Conservation (phyloP, 2,329 filamentous ascomycete species). For the Talaromyces sp. region DNA sequence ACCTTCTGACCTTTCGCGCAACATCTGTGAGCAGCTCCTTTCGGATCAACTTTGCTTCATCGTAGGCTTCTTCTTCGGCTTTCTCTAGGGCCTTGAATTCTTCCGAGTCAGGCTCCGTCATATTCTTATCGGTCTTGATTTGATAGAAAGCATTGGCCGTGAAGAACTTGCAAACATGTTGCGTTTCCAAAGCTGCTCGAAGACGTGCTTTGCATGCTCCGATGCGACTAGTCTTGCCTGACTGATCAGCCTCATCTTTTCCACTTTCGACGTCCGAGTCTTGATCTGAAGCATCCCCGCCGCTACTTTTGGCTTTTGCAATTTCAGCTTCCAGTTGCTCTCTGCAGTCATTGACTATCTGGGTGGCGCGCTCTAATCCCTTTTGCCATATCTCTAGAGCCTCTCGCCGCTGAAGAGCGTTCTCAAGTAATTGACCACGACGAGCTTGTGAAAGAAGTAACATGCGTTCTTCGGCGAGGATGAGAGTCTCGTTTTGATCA, state of each 20-base stretch:
- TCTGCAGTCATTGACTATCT: slow-evolving; percentile 61
- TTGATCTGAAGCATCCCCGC: slow-evolving; percentile 21
- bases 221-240: slow-evolving; percentile 49
- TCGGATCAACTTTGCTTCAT: slow-evolving; percentile 72
- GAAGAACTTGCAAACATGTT: slow-evolving; percentile 83
- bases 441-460: slow-evolving; percentile 64
- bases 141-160: slow-evolving; percentile 80
- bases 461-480: slow-evolving; percentile 67
- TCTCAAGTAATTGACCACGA: slow-evolving; percentile 76
- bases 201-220: slow-evolving; percentile 64
- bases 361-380: slow-evolving; percentile 51
- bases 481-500: slow-evolving; percentile 69
- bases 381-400: slow-evolving; percentile 70
- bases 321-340: slow-evolving; percentile 57
- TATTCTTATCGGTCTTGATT: slow-evolving; percentile 67
- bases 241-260: slow-evolving; percentile 35
- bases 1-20: slow-evolving; percentile 57
- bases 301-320: slow-evolving; percentile 26
- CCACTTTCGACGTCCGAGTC: slow-evolving; percentile 30
- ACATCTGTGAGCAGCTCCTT: slow-evolving; percentile 69
- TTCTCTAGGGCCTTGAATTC: slow-evolving; percentile 66
- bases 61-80: slow-evolving; percentile 71
- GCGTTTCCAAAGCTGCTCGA: slow-evolving; percentile 70
- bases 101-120: slow-evolving; percentile 65
- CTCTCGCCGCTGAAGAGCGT: slow-evolving; percentile 64